Base-by-base conservation (phyloP, 2,329 filamentous ascomycete species). In the Lachnellula arida region DNA sequence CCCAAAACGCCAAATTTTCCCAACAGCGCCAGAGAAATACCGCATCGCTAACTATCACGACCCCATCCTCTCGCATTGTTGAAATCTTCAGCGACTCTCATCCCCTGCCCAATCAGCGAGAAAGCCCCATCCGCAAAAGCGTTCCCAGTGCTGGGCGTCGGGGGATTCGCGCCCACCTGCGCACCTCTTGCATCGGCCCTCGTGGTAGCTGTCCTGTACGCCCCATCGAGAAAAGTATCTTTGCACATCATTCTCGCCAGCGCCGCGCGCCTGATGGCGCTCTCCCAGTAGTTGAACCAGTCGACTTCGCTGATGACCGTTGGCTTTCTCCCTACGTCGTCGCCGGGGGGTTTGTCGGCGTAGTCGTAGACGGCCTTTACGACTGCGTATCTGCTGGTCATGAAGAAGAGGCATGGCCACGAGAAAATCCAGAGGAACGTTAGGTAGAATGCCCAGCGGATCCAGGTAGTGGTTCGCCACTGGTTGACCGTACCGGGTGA, bases 361-460 rank as follows among this genome's bases (percentile, higher is more conserved):
- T 69, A 70, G 19, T 54, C 51, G 49, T 57, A 91, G 35, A 85
- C 76, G 0, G 80, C 78, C 22, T 76, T 74, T 3, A 82, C 78
- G 2, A 88, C 84, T 60, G 86, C 79, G 73, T 85, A 91, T 49
- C 81, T 77, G 67, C 81, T 83, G 1, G 88, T 91, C 17, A 79
- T 72, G 67, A 89, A 78, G 71, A 82, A 85, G 12, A 91, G 76
- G 55, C 81, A 79, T 0, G 88, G 88, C 88, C 88, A 91, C 3
- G 81, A 75, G 62, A 91, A 76, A 55, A 91, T 65, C 78, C 87
- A 87, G 12, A 88, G 70, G 57, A 90, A 82, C 0, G 84, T 84
- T 5, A 88, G 68, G 67, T 81, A 84, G 72, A 85, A 89, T 9
- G 89, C 46, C 76, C 81, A 81, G 43, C 79, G 74, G 46, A 90